These are phyloP conservation scores for Daldinia decipiens DNA, from an alignment of 495 filamentous ascomycete species.

Conservation along the genomic window DNA sequence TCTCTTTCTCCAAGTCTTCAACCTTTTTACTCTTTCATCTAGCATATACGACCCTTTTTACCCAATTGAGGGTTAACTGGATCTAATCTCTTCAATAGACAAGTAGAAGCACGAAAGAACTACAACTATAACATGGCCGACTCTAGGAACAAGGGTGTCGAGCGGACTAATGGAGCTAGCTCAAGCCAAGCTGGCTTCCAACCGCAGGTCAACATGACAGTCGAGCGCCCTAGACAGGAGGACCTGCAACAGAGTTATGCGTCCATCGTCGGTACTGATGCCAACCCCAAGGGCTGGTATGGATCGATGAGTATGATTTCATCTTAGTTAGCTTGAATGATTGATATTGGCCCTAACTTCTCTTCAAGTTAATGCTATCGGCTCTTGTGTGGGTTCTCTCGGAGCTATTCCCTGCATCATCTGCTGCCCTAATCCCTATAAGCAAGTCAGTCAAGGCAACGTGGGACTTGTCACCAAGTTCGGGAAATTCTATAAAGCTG, in stretches of 20 bases:
- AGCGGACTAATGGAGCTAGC: slow-evolving; percentile 36
- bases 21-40: not conserved
- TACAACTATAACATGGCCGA: slow-evolving; percentile 38
- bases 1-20: not conserved
- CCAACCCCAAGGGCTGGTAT: slow-evolving; percentile 87
- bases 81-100: slow-evolving; percentile 16
- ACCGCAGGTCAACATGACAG: slow-evolving; percentile 68
- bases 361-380: slow-evolving; percentile 75
- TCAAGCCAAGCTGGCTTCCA: slow-evolving; percentile 50
- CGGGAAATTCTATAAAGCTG: slow-evolving; percentile 94
- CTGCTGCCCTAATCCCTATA: slow-evolving; percentile 95
- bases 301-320: slow-evolving; percentile 77
- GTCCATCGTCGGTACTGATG: slow-evolving; percentile 75
- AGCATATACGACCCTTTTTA: not conserved
- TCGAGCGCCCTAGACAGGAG: slow-evolving; percentile 81
- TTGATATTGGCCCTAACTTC: slow-evolving; percentile 17
- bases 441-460: slow-evolving; percentile 89
- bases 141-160: slow-evolving; percentile 32
- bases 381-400: slow-evolving; percentile 77
- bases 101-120: slow-evolving; percentile 1
- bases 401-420: slow-evolving; percentile 95
- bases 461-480: slow-evolving; percentile 96
- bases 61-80: not conserved
- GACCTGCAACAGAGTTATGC: slow-evolving; percentile 94
- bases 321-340: not conserved